These are phyloP conservation scores for Phycomyces blakesleeanus DNA, from an alignment of 192 early-diverging fungal genomes.

Conservation along the genomic window DNA sequence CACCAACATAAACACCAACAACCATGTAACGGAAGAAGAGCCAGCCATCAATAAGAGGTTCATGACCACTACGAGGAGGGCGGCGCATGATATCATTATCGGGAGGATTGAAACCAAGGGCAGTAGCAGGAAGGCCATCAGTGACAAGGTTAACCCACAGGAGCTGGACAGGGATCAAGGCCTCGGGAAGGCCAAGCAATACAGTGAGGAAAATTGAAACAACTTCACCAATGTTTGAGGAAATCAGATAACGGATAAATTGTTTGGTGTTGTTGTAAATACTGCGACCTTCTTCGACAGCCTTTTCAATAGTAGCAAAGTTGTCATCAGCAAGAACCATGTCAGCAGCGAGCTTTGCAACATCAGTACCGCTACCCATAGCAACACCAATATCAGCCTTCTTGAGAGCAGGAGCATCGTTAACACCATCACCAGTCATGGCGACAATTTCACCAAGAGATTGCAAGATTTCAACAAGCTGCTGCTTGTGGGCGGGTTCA, in stretches of 20 bases:
- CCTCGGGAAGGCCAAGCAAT: slow-evolving; percentile 94
- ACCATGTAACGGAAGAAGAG: slow-evolving; percentile 93
- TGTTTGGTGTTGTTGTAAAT: slow-evolving; percentile 99
- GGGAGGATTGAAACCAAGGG: slow-evolving; percentile 96
- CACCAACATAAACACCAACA: slow-evolving; percentile 88
- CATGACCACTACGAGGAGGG: slow-evolving; percentile 78
- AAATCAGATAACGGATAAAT: slow-evolving; percentile 98
- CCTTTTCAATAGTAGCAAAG: slow-evolving; percentile 96
- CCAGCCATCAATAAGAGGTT: slow-evolving; percentile 92
- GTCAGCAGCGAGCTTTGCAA: slow-evolving; percentile 96
- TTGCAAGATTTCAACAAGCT: slow-evolving; percentile 91
- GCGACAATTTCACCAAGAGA: slow-evolving; percentile 78
- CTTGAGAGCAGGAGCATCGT: slow-evolving; percentile 96
- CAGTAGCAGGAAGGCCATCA: slow-evolving; percentile 95
- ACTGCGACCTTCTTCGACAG: slow-evolving; percentile 94
- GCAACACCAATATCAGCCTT: slow-evolving; percentile 99
- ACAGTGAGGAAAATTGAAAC: slow-evolving; percentile 97
- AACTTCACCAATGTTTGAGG: slow-evolving; percentile 98
- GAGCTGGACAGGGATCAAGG: slow-evolving; percentile 95
- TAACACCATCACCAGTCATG: slow-evolving; percentile 99
- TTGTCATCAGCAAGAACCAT: slow-evolving; percentile 98
- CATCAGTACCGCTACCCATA: slow-evolving; percentile 98
- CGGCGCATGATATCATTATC: slow-evolving; percentile 95
- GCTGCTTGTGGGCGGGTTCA: slow-evolving; percentile 93
- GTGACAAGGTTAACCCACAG: slow-evolving; percentile 99